A percentile compares a stretch with the other conserved stretches of the same genome.
These are phyloP conservation scores for Myochromella boudieri DNA, from an alignment of 768 basidiomycete species.

Conservation along the genomic window DNA sequence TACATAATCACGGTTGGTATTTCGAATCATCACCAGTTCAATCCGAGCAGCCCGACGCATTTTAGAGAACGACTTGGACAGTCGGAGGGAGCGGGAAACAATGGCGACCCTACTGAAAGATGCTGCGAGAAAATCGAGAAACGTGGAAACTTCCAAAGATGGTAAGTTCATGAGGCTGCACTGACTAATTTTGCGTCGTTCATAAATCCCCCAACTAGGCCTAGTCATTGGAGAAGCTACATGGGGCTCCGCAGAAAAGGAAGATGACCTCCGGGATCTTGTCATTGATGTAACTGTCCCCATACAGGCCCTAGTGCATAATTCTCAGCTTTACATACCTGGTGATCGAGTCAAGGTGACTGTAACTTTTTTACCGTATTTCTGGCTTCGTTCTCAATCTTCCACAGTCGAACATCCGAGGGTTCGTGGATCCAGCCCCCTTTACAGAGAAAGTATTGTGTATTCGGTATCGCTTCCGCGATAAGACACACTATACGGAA, in stretches of 20 bases:
- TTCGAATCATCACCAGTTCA: conserved; percentile 42
- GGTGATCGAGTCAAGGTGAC: conserved; percentile 77
- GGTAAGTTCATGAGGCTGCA: conserved; percentile 40
- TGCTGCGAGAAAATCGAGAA: conserved; percentile 60
- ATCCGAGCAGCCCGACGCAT: conserved; percentile 64
- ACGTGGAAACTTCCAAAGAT: conserved; percentile 63
- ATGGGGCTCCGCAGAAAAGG: conserved; percentile 60
- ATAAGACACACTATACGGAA: conserved; percentile 73
- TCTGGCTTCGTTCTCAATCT: conserved; percentile 8
- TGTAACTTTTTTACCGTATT: conserved; percentile 17
- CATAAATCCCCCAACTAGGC: conserved; percentile 41
- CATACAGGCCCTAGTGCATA: conserved; percentile 77
- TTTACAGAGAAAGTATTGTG: conserved; percentile 68
- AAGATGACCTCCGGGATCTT: conserved; percentile 52
- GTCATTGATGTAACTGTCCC: conserved; percentile 78
- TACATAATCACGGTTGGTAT: no score
- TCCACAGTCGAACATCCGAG: conserved; percentile 67
- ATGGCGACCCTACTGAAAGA: conserved; percentile 65
- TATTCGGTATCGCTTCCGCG: conserved; percentile 76
- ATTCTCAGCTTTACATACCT: conserved; percentile 77
- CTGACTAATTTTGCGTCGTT: conserved; percentile 8
- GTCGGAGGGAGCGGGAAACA: conserved; percentile 63
- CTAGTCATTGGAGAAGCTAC: conserved; percentile 74
- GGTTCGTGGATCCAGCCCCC: conserved; percentile 87
- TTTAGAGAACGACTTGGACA: conserved; percentile 63